Percentiles rank a stretch among this genome's conserved stretches.
These are phyloP conservation scores for Pilobolus umbonatus DNA, from an alignment of 192 early-diverging fungal genomes.

Conservation along the genomic window DNA sequence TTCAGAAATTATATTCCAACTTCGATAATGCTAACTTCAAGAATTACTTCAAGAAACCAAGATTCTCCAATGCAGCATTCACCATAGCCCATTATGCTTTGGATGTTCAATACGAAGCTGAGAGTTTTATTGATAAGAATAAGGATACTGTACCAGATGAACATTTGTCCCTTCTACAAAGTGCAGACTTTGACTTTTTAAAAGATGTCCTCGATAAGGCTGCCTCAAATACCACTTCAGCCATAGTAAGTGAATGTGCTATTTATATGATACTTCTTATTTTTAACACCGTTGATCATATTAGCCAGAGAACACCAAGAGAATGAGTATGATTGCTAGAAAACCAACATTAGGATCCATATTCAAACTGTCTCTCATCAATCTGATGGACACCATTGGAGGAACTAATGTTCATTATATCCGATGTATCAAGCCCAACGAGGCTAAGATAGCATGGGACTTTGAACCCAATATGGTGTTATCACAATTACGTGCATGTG, in stretches of 20 bases:
- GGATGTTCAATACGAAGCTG: slow-evolving; percentile 91
- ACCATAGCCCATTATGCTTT: slow-evolving; percentile 95
- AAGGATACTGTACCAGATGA: slow-evolving; percentile 98
- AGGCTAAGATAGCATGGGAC: slow-evolving; percentile 83
- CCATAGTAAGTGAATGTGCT: slow-evolving; percentile 32
- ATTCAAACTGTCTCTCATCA: slow-evolving; percentile 89
- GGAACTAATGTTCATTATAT: slow-evolving; percentile 95
- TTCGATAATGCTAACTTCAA: slow-evolving; percentile 63
- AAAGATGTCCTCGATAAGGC: slow-evolving; percentile 71
- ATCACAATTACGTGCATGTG: slow-evolving; percentile 92
- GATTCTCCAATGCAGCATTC: slow-evolving; percentile 83
- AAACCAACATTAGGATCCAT: slow-evolving; percentile 95
- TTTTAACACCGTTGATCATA: neutral
- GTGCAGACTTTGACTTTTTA: slow-evolving; percentile 75
- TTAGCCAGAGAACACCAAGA: slow-evolving; percentile 31
- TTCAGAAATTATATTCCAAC: slow-evolving; percentile 86
- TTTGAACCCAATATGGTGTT: slow-evolving; percentile 96
- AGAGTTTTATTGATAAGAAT: slow-evolving; percentile 99
- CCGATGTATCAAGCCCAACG: slow-evolving; percentile 99
- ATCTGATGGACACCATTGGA: slow-evolving; percentile 93
- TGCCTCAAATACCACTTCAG: slow-evolving; percentile 34
- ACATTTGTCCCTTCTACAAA: slow-evolving; percentile 73
- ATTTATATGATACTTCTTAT: neutral
- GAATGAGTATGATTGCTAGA: slow-evolving; percentile 53
- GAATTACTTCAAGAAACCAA: slow-evolving; percentile 87